These are phyloP conservation scores for Carex cristatella DNA, from an alignment of 176 grass and related monocot species.

Conservation along the genomic window DNA sequence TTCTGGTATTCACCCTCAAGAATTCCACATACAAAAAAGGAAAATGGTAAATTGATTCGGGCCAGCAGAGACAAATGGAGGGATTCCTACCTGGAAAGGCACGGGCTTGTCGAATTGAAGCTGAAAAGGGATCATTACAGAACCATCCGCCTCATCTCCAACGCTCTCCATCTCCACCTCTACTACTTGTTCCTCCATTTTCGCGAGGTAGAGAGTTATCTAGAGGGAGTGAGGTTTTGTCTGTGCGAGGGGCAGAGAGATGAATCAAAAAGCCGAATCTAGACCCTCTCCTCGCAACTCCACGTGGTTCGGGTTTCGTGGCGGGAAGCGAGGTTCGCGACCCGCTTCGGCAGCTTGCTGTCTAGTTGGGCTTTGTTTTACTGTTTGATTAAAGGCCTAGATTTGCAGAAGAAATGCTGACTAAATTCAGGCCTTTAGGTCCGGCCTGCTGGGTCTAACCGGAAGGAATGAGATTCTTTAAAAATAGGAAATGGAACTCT, in stretches of 20 bases:
- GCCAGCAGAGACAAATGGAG: neutral
- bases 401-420: neutral
- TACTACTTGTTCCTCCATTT: constrained; percentile 18
- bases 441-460: too few relatives aligned
- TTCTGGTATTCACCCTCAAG: neutral
- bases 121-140: constrained; percentile 60
- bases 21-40: neutral
- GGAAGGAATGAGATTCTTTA: too few relatives aligned
- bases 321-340: neutral
- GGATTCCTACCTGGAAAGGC: constrained; percentile 56
- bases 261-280: neutral
- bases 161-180: constrained; percentile 15
- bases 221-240: neutral
- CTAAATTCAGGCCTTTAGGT: neutral
- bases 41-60: neutral
- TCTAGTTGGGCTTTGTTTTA: neutral
- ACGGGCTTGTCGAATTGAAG: constrained; percentile 88
- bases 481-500: too few relatives aligned
- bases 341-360: neutral
- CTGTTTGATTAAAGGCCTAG: neutral
- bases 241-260: neutral
- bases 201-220: neutral
- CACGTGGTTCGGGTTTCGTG: neutral
- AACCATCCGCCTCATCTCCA: constrained; percentile 41
- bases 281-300: neutral